Conservation (phyloP, 1,139 yeast genomes). For the Suhomyces choctaworum region DNA sequence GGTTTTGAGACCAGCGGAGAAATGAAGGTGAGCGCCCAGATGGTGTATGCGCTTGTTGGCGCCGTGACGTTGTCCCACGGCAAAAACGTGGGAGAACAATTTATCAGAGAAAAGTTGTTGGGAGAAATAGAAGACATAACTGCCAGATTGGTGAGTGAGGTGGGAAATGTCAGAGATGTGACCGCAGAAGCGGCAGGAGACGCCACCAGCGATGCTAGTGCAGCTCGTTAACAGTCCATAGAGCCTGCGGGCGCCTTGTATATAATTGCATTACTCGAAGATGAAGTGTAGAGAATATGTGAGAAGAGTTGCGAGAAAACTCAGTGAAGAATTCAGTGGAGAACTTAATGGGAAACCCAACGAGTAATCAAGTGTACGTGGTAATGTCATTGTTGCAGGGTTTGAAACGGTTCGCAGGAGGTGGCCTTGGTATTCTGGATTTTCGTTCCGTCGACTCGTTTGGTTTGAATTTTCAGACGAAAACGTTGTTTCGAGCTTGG, state of each 20-base stretch:
- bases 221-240: constrained; percentile 6
- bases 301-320: no score
- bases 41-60: constrained; percentile 76
- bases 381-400: no score
- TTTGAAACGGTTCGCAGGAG: no score
- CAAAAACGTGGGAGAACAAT: constrained; percentile 53
- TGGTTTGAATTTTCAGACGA: no score
- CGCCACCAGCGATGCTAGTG: constrained; percentile 5
- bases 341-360: no score
- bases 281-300: no score
- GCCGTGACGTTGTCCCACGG: constrained; percentile 77
- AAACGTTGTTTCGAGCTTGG: no score
- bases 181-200: not conserved
- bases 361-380: no score
- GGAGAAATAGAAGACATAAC: constrained; percentile 24
- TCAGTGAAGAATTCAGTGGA: no score
- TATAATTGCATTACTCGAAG: constrained; percentile 7
- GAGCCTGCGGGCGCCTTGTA: constrained; percentile 5
- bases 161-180: not conserved
- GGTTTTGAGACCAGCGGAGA: constrained; percentile 59
- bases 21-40: constrained; percentile 61
- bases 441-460: no score
- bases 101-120: constrained; percentile 51
- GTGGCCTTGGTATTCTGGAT: no score
- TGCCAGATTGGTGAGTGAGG: constrained; percentile 17